Base-by-base conservation (phyloP, 1,284 basidiomycete genomes). In the Ceratobasidium sp. region DNA sequence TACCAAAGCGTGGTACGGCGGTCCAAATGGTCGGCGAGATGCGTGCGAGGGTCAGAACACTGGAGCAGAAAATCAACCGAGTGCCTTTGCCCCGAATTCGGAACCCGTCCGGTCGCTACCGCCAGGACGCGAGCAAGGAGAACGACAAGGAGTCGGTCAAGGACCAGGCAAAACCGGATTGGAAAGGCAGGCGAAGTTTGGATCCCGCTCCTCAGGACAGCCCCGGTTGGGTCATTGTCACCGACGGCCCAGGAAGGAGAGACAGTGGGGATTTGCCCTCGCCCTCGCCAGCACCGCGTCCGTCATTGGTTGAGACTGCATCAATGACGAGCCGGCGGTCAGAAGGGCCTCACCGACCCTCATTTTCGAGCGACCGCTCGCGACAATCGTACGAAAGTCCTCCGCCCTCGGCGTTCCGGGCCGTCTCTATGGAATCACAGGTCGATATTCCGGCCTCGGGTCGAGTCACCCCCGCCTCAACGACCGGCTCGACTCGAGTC, bases 1-100 rank as follows among this genome's bases (percentile, higher is more conserved):
- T 47, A 20, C 10, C 45, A 12, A 65, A 65, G 50, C 49, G 62
- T 8, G 62, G 62, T 13, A 65, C 86, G 77, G 91, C 91, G 32
- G 90, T 92, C 10, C 91, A 93, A 75, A 93, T 93, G 92, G 90
- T 93, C 1, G 89, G 90, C 31, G 92, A 93, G 76, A 91, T 93
- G 89, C 85, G 91, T 64, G 90, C 89, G 56, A 84, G 89, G 62
- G 90, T 93, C 42, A 86, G 82, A 75, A 90, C 88, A 73, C 79
- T 93, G 53, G 90, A 93, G 75, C 90, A 91, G 79, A 91, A 90
- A 79, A 90, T 93, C 75, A 91, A 90, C 49, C 88, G 89, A 52
- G 91, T 93, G 62, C 91, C 91, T 22, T 27, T 65, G 13, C 62
- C 62, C 31, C 49, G 49, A n/a, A 40, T 65, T 38, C 29, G 50